Evolutionary conservation across 331 rosid species (phyloP), one percentile per base, ranked within the genome.

Genomic region (Malus hybrid): DNA sequence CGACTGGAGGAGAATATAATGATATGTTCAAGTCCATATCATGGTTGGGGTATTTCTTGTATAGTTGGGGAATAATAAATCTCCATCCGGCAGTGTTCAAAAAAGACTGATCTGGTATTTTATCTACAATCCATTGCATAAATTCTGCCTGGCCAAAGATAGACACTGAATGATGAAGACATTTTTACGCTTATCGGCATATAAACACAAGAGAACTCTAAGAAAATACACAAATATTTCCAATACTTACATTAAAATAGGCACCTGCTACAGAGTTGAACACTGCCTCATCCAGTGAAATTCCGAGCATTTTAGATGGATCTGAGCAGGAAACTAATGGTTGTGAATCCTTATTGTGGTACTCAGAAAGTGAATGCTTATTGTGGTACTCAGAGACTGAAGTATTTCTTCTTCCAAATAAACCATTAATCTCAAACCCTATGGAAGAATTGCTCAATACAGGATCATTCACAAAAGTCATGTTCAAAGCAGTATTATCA

Each of bases 31-130:
- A 87, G 79, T 89, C 86, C 96, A 92, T 89, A 70, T 86, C 80
- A 76, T 85, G 89, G 81, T 92, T 86, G 29, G 97, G 99, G 79
- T 92, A 94, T 81, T 92, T 94, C 89, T 80, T 87, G 89, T 92
- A 94, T 50, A 94, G 83, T 71, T 91, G 97, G 74, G 97, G 99
- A 82, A 94, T 63, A 64, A 94, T 81, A 83, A 86, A 92, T 94
- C 95, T 94, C 96, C 97, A 94, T 76, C 88, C 97, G 42, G 95
- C 96, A 18, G 97, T 94, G 86, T 90, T 94, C 80, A 92, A 64
- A 79, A 92, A 83, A 50, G 92, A 83, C 74, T 90, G 97, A 83
- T 92, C 89, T 36, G 99, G 96, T 81, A 94, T 67, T 80, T 92
- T 80, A 77, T 90, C 91, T 67, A 94, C 94, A 80, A 86, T 67